These are phyloP conservation scores for Musa balbisiana DNA, from an alignment of 202 grass and related monocot genomes.

Conservation along the genomic window DNA sequence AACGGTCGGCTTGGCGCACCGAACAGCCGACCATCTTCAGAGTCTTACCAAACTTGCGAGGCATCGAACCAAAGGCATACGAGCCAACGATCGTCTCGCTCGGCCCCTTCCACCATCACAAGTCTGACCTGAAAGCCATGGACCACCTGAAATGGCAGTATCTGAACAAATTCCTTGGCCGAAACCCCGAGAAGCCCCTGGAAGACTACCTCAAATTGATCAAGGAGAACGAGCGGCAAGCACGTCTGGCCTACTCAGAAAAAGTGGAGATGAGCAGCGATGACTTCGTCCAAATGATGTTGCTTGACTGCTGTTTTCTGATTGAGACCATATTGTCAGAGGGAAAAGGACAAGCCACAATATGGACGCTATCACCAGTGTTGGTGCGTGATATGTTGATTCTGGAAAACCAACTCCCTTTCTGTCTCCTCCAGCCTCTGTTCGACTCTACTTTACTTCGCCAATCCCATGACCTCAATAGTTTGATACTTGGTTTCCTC, in stretches of 20 bases:
- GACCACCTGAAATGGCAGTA: not conserved
- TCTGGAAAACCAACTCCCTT: slow-evolving; percentile 44
- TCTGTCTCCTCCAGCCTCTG: slow-evolving; percentile 30
- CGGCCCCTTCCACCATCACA: too few relatives aligned
- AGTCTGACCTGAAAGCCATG: not conserved
- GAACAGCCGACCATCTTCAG: too few relatives aligned
- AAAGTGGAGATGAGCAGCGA: not conserved
- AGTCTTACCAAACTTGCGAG: too few relatives aligned
- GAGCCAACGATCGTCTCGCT: too few relatives aligned
- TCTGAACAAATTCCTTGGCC: not conserved
- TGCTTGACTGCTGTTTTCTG: not conserved
- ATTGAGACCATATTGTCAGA: not conserved
- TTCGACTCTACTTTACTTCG: not conserved
- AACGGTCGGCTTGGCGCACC: too few relatives aligned
- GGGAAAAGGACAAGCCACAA: too few relatives aligned
- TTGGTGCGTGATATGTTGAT: not conserved
- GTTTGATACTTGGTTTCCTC: too few relatives aligned
- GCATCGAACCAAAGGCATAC: too few relatives aligned
- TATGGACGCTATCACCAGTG: not conserved
- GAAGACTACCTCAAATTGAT: not conserved
- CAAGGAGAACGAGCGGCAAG: not conserved
- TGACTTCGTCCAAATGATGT: not conserved
- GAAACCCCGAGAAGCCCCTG: not conserved
- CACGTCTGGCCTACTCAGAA: not conserved
- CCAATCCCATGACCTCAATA: too few relatives aligned